phyloP scores from a whole-genome alignment of 345 rosid genomes.

The Turritis glabra region DNA sequence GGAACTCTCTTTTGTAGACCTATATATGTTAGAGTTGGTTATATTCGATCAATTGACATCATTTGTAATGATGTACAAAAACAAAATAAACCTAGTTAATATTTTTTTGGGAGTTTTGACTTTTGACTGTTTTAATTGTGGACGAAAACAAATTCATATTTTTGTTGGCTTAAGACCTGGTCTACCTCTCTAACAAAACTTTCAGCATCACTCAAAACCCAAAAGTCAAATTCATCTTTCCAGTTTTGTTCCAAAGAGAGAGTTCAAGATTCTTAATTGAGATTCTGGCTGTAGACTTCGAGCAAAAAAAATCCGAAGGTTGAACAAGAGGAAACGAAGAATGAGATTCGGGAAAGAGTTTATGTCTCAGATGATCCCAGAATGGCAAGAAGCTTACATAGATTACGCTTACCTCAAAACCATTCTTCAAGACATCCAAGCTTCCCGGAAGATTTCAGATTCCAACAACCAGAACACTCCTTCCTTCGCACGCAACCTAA shows the following conservation, averaged over 20 bases:
- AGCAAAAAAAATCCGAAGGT: not conserved
- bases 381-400: constrained; percentile 84
- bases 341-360: constrained; percentile 88
- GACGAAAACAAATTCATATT: not conserved
- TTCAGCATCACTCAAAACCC: constrained; percentile 20
- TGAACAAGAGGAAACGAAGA: constrained; percentile 14
- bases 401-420: constrained; percentile 60
- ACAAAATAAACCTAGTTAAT: not conserved
- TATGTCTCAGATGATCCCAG: constrained; percentile 63
- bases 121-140: not conserved
- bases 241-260: not conserved
- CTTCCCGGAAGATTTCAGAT: constrained; percentile 35
- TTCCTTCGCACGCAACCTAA: constrained; percentile 44
- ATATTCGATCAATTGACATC: too few species aligned
- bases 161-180: not conserved
- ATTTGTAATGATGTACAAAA: too few species aligned
- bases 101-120: not conserved
- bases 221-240: constrained; percentile 23
- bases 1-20: too few species aligned
- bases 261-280: constrained; percentile 1
- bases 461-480: constrained; percentile 27
- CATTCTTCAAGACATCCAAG: constrained; percentile 47
- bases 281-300: not conserved
- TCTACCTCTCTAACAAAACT: not conserved
- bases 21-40: too few species aligned